Evolutionary conservation across 306 rosid genomes (phyloP).

Genomic region (Cicer bijugum): DNA sequence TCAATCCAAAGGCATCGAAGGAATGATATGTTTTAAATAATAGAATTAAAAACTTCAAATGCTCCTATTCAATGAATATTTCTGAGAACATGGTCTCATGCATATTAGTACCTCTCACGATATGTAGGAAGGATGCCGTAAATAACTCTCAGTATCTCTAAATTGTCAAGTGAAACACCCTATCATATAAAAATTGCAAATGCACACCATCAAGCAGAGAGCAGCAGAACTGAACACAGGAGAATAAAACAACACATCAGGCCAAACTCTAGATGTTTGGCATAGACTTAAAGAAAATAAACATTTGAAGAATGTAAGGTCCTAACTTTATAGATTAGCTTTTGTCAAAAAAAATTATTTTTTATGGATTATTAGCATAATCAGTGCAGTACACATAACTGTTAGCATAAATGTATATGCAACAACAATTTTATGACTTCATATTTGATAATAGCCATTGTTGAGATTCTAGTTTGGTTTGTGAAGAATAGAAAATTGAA

Average conservation of each 20-base stretch:
- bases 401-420: not conserved
- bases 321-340: not conserved
- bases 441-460: conserved; percentile 10
- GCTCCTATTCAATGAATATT: not conserved
- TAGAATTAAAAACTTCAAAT: not conserved
- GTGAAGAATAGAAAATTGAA: not conserved
- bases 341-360: not conserved
- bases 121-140: conserved; percentile 92
- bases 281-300: not conserved
- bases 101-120: conserved; percentile 68
- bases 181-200: conserved; percentile 43
- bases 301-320: conserved; percentile 2
- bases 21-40: not conserved
- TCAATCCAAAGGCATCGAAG: not conserved
- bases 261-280: not conserved
- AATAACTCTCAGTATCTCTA: conserved; percentile 79
- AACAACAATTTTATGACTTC: conserved; percentile 13
- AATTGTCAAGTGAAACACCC: conserved; percentile 81
- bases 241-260: conserved; percentile 11
- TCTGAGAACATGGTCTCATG: conserved; percentile 36
- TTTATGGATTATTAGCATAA: not conserved
- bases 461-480: conserved; percentile 25
- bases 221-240: conserved; percentile 2
- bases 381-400: not conserved
- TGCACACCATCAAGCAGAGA: conserved; percentile 29